Evolutionary conservation across 176 grass and related monocot species (phyloP).

Genomic region (Bromus sterilis): DNA sequence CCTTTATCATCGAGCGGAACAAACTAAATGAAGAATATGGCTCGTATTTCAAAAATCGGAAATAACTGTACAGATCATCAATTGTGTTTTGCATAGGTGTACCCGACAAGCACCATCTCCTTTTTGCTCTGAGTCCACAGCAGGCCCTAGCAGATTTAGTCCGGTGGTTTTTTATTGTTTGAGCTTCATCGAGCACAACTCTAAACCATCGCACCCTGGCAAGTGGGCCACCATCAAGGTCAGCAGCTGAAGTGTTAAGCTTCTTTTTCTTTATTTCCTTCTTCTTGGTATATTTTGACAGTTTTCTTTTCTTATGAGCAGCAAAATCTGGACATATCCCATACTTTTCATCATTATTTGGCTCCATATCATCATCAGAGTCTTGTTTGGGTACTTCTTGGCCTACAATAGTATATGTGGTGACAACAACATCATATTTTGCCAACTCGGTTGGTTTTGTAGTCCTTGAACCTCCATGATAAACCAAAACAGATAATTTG

Average conservation of each 20-base stretch:
- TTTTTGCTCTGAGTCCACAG: slow-evolving; percentile 62
- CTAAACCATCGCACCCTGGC: slow-evolving; percentile 91
- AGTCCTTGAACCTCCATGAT: slow-evolving; percentile 86
- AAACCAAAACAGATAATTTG: slow-evolving; percentile 80
- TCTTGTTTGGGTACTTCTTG: slow-evolving; percentile 75
- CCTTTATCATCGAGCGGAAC: slow-evolving; percentile 49
- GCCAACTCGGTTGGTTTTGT: slow-evolving; percentile 61
- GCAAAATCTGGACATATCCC: slow-evolving; percentile 27
- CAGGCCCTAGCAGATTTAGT: slow-evolving; percentile 79
- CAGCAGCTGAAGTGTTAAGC: slow-evolving; percentile 24
- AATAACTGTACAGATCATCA: slow-evolving; percentile 95
- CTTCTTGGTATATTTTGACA: background rate
- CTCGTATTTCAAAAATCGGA: slow-evolving; percentile 86
- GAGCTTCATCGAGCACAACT: slow-evolving; percentile 93
- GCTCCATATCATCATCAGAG: slow-evolving; percentile 47
- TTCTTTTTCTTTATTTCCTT: slow-evolving; percentile 60
- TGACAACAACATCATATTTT: slow-evolving; percentile 86
- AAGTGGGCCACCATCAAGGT: slow-evolving; percentile 56
- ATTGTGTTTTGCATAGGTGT: slow-evolving; percentile 93
- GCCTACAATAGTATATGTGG: slow-evolving; percentile 81
- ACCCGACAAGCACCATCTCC: slow-evolving; percentile 96
- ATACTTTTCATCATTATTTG: slow-evolving; percentile 36
- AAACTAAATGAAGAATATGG: slow-evolving; percentile 53
- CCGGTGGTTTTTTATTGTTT: slow-evolving; percentile 85
- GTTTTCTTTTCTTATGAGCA: slow-evolving; percentile 56